Percentiles rank a stretch among this genome's conserved stretches.
Evolutionary conservation across 768 basidiomycete genomes (phyloP).

Genomic region (Trametes gibbosa): DNA sequence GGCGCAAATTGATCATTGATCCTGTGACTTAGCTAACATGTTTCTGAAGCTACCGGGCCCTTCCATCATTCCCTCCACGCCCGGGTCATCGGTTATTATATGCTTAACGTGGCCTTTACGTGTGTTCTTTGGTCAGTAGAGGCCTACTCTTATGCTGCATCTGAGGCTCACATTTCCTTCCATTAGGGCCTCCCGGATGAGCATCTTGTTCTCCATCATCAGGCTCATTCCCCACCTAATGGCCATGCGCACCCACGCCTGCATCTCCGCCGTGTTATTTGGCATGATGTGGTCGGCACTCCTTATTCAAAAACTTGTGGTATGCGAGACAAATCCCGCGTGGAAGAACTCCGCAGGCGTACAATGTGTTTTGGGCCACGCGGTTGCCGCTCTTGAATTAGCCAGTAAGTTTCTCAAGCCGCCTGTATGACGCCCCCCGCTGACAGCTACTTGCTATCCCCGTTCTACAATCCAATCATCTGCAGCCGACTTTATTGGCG

Average conservation of each 20-base stretch:
- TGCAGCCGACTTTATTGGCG: conserved; percentile 18
- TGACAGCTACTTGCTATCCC: not conserved
- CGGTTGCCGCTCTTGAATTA: conserved; percentile 17
- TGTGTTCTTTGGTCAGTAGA: conserved; percentile 17
- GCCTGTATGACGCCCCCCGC: not conserved
- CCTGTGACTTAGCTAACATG: not conserved
- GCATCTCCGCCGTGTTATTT: conserved; percentile 6
- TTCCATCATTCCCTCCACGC: conserved; percentile 7
- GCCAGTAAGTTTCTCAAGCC: conserved; percentile 5
- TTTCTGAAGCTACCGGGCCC: not conserved
- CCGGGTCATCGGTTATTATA: conserved; percentile 18
- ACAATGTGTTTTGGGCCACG: conserved; percentile 19
- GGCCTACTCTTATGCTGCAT: not conserved
- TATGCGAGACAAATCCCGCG: conserved; percentile 13
- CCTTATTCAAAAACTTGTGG: conserved; percentile 12
- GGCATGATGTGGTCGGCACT: conserved; percentile 16
- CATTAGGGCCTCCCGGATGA: conserved; percentile 15
- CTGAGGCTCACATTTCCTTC: not conserved
- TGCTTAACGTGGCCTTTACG: conserved; percentile 17
- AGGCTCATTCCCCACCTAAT: conserved; percentile 18
- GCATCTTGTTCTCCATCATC: conserved; percentile 20
- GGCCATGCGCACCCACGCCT: conserved; percentile 6
- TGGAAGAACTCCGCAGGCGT: conserved; percentile 14
- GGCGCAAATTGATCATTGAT: not conserved
- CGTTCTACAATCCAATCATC: not conserved